Evolutionary conservation across 176 grass and related monocot genomes (phyloP).

Genomic region (Triticum dicoccoides): DNA sequence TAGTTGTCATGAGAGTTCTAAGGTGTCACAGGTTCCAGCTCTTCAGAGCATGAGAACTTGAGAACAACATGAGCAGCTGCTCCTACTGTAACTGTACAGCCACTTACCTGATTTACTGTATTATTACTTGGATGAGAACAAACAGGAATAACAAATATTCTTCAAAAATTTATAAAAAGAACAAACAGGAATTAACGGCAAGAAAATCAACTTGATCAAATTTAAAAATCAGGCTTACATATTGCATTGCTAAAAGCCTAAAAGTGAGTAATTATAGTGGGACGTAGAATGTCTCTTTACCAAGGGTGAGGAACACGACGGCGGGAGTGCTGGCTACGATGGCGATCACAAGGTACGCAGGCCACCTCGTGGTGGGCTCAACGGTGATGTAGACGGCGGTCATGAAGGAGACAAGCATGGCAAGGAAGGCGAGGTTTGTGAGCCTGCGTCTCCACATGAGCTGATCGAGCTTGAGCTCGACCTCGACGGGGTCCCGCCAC

Average conservation of each 20-base stretch:
- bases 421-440: background rate
- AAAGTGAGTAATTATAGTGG: too few relatives aligned
- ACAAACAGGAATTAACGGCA: too few relatives aligned
- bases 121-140: background rate
- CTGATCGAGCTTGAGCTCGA: constrained; percentile 26
- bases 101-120: background rate
- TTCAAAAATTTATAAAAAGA: background rate
- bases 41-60: background rate
- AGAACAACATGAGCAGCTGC: background rate
- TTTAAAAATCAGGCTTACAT: too few relatives aligned
- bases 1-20: background rate
- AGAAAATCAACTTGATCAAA: too few relatives aligned
- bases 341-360: too few relatives aligned
- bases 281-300: too few relatives aligned
- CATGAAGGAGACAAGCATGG: too few relatives aligned
- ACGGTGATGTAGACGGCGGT: too few relatives aligned
- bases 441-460: constrained; percentile 34
- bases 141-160: background rate
- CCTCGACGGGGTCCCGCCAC: background rate
- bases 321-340: too few relatives aligned
- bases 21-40: background rate
- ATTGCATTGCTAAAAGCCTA: too few relatives aligned
- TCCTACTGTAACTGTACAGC: background rate
- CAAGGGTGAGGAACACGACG: too few relatives aligned
- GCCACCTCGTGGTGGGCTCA: too few relatives aligned